These are phyloP conservation scores for Turnera subulata DNA, from an alignment of 345 rosid species.

Conservation along the genomic window DNA sequence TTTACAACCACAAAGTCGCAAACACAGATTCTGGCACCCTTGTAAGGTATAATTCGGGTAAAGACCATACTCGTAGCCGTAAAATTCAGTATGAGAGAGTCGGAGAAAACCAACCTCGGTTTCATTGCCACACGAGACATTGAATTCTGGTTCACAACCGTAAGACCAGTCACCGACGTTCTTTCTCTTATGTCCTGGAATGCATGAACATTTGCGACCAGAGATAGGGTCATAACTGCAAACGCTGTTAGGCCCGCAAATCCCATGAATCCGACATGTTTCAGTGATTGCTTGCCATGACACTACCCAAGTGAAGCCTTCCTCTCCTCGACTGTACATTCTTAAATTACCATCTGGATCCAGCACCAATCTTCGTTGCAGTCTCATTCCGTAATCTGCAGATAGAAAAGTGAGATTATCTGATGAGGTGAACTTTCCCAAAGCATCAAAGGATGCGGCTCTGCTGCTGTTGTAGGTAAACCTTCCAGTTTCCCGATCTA, in stretches of 20 bases:
- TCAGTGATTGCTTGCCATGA: conserved; percentile 5
- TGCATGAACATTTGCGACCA: too few relatives aligned
- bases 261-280: conserved; percentile 11
- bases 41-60: background rate
- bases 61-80: conserved; percentile 9
- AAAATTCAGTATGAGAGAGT: conserved; percentile 8
- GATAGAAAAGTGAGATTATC: background rate
- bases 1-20: too few relatives aligned
- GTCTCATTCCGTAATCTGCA: background rate
- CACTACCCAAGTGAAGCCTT: background rate
- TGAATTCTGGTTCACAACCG: too few relatives aligned
- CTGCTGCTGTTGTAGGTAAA: too few relatives aligned
- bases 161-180: too few relatives aligned
- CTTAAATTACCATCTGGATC: conserved; percentile 7
- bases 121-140: too few relatives aligned
- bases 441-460: background rate
- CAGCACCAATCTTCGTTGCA: conserved; percentile 7
- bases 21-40: background rate
- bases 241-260: too few relatives aligned
- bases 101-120: too few relatives aligned
- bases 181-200: too few relatives aligned
- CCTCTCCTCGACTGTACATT: too few relatives aligned
- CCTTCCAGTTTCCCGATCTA: too few relatives aligned
- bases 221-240: too few relatives aligned
- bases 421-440: conserved; percentile 4